Conservation (phyloP, 208 protist species). For the Trypanosoma scelopori region DNA sequence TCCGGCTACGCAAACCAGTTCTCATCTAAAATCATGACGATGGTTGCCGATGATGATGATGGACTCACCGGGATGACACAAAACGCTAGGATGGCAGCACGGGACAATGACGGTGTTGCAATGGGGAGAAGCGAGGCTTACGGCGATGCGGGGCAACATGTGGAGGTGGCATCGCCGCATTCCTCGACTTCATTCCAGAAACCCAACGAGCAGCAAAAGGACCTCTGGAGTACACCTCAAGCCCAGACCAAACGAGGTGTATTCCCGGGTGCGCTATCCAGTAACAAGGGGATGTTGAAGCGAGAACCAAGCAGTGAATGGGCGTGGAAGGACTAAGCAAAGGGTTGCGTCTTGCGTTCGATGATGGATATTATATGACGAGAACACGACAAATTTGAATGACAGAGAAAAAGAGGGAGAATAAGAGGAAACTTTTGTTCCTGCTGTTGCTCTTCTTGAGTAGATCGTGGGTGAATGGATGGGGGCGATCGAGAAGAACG, state of each 20-base stretch:
- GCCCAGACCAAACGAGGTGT: background rate
- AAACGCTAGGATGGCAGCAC: slow-evolving; percentile 41
- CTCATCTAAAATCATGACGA: slow-evolving; percentile 37
- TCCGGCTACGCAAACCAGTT: slow-evolving; percentile 50
- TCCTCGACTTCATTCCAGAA: slow-evolving; percentile 3
- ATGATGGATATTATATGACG: background rate
- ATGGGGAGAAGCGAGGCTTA: slow-evolving; percentile 7
- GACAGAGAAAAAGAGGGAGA: slow-evolving; percentile 2
- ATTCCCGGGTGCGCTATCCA: background rate
- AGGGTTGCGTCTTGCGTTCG: background rate
- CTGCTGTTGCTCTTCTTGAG: too few relatives aligned
- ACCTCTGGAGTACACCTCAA: background rate
- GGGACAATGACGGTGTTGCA: slow-evolving; percentile 1
- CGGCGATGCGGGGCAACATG: background rate
- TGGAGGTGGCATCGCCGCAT: slow-evolving; percentile 9
- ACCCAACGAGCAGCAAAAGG: background rate
- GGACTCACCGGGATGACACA: slow-evolving; percentile 42
- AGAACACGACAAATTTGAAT: background rate
- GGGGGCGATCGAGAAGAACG: too few relatives aligned
- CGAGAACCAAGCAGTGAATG: slow-evolving; percentile 39
- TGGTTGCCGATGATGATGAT: slow-evolving; percentile 32
- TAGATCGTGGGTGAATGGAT: too few relatives aligned
- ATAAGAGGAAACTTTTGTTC: slow-evolving; percentile 16
- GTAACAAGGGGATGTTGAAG: background rate
- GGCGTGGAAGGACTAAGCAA: slow-evolving; percentile 43